phyloP scores from a whole-genome alignment of 345 rosid species.

The Boechera divaricarpa region DNA sequence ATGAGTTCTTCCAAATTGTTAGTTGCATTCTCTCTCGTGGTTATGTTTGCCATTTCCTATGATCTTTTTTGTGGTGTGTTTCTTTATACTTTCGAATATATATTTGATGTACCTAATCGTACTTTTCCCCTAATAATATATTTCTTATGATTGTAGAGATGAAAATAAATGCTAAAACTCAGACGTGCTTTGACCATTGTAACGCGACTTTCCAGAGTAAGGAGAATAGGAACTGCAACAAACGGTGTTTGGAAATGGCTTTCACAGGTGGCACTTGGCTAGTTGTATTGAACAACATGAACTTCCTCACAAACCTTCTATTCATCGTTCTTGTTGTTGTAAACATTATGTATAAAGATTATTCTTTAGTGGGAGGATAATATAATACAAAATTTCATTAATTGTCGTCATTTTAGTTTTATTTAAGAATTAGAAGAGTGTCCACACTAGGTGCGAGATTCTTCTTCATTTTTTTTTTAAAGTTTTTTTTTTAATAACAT shows the following conservation, averaged over 20 bases:
- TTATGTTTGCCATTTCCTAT: constrained; percentile 5
- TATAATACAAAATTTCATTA: background rate
- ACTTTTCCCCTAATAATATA: background rate
- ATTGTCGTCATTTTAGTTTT: background rate
- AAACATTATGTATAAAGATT: constrained; percentile 3
- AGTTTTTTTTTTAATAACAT: no score
- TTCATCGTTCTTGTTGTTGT: constrained; percentile 13
- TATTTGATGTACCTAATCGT: background rate
- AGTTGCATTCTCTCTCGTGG: background rate
- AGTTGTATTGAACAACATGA: constrained; percentile 11
- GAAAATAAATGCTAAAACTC: background rate
- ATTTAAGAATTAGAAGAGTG: no score
- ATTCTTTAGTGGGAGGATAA: background rate
- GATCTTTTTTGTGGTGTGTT: constrained; percentile 15
- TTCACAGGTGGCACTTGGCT: constrained; percentile 2
- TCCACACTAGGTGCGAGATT: background rate
- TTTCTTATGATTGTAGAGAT: background rate
- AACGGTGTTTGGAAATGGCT: constrained; percentile 17
- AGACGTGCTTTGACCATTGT: constrained; percentile 10
- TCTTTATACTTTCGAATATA: background rate
- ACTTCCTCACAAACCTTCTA: constrained; percentile 11
- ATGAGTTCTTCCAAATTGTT: constrained; percentile 20
- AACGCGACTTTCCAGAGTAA: background rate
- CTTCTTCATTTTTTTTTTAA: no score
- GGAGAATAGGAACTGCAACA: constrained; percentile 8